Percentiles rank a stretch among this genome's conserved stretches.
Conservation (phyloP, 23 red algal species). For the Agarophyton chilense region DNA sequence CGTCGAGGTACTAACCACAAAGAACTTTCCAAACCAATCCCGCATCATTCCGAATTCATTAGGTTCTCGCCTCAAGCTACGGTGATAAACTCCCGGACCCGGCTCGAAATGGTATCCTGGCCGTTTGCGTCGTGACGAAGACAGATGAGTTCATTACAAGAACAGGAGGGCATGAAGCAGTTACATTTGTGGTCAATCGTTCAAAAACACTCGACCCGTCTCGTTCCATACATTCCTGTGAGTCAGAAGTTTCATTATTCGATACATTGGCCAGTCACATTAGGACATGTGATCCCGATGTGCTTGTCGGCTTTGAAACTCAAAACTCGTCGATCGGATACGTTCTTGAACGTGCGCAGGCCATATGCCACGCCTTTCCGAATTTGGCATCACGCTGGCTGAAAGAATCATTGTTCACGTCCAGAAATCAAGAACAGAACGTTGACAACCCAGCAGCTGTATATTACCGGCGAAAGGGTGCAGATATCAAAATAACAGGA, state of each 20-base stretch:
- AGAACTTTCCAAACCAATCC: neutral
- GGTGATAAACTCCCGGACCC: conserved; percentile 59
- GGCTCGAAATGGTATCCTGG: conserved; percentile 45
- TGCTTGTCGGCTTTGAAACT: conserved; percentile 84
- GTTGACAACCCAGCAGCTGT: conserved; percentile 34
- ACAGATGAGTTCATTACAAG: conserved; percentile 12
- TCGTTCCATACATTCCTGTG: conserved; percentile 32
- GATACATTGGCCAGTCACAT: conserved; percentile 38
- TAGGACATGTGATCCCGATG: conserved; percentile 73
- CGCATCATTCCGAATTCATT: too few relatives aligned
- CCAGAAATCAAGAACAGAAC: neutral
- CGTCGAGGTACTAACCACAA: neutral
- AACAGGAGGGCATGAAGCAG: neutral
- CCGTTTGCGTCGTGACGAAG: conserved; percentile 26
- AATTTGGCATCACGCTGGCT: conserved; percentile 43
- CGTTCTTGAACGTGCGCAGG: conserved; percentile 81
- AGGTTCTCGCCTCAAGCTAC: conserved; percentile 68
- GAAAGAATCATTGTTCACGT: conserved; percentile 26
- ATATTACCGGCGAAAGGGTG: conserved; percentile 73
- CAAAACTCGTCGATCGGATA: conserved; percentile 76
- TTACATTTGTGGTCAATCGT: conserved; percentile 36
- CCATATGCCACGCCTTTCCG: conserved; percentile 57
- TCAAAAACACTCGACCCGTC: neutral
- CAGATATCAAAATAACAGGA: conserved; percentile 83
- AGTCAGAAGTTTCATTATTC: conserved; percentile 40